Evolutionary conservation across 2,329 filamentous ascomycete genomes (phyloP).

Genomic region (Colletotrichum tofieldiae): DNA sequence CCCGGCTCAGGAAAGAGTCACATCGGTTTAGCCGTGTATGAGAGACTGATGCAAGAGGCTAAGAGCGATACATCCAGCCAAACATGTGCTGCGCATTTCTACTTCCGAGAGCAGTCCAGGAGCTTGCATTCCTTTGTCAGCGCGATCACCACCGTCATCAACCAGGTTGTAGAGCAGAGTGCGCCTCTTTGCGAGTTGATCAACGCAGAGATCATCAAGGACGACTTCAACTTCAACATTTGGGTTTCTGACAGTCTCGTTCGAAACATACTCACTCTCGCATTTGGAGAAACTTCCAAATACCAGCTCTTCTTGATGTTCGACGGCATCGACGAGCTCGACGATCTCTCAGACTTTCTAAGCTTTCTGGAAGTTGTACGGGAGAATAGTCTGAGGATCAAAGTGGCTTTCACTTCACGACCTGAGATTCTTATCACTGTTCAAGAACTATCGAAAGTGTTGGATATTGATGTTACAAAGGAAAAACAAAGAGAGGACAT

Average conservation of each 20-base stretch:
- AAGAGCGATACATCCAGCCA: conserved; percentile 41
- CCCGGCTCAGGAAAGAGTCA: conserved; percentile 55
- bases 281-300: conserved; percentile 45
- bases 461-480: conserved; percentile 46
- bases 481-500: conserved; percentile 51
- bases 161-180: conserved; percentile 52
- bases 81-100: conserved; percentile 52
- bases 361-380: conserved; percentile 47
- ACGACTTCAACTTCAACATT: conserved; percentile 43
- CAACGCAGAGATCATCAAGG: conserved; percentile 47
- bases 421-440: conserved; percentile 34
- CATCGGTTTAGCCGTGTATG: conserved; percentile 47
- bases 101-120: conserved; percentile 54
- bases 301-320: conserved; percentile 49
- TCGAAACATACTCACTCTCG: conserved; percentile 46
- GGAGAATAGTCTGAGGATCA: conserved; percentile 47
- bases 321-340: conserved; percentile 53
- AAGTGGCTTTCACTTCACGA: conserved; percentile 48
- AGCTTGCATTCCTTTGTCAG: conserved; percentile 46
- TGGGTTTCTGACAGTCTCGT: conserved; percentile 44
- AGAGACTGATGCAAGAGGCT: conserved; percentile 41
- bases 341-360: conserved; percentile 41
- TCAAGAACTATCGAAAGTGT: conserved; percentile 26
- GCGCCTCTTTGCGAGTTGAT: conserved; percentile 50
- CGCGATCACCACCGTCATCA: conserved; percentile 48